Evolutionary conservation across 176 grass and related monocot species (phyloP).

Genomic region (Chrysopogon serrulatus): DNA sequence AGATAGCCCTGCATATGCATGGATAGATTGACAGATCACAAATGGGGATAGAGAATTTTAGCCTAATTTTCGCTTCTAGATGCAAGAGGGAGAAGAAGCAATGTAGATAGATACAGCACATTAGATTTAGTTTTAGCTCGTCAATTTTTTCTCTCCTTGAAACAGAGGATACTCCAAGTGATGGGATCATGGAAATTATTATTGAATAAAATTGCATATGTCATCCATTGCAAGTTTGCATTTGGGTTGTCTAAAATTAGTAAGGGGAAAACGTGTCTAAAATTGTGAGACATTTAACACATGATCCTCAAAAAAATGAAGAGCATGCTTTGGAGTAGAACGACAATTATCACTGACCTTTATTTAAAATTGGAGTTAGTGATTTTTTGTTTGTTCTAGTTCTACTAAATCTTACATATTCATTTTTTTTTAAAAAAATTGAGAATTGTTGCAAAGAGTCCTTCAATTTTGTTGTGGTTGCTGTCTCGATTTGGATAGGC

Average conservation of each 20-base stretch:
- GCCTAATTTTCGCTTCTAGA: background rate
- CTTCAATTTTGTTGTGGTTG: background rate
- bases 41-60: background rate
- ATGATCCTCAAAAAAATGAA: background rate
- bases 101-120: background rate
- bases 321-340: background rate
- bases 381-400: background rate
- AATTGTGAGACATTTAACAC: background rate
- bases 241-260: background rate
- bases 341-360: background rate
- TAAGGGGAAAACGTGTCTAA: background rate
- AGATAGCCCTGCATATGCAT: background rate
- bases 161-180: background rate
- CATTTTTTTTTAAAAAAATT: background rate
- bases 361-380: background rate
- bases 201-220: background rate
- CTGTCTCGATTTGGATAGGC: background rate
- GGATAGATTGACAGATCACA: background rate
- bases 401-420: background rate
- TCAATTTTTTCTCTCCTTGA: background rate
- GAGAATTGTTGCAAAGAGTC: background rate
- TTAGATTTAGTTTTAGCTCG: constrained; percentile 11
- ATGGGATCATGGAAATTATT: background rate
- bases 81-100: background rate
- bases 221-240: background rate